Evolutionary conservation across 352 stramenopile species (phyloP).

Genomic region (Globisporangium cylindrosporum): DNA sequence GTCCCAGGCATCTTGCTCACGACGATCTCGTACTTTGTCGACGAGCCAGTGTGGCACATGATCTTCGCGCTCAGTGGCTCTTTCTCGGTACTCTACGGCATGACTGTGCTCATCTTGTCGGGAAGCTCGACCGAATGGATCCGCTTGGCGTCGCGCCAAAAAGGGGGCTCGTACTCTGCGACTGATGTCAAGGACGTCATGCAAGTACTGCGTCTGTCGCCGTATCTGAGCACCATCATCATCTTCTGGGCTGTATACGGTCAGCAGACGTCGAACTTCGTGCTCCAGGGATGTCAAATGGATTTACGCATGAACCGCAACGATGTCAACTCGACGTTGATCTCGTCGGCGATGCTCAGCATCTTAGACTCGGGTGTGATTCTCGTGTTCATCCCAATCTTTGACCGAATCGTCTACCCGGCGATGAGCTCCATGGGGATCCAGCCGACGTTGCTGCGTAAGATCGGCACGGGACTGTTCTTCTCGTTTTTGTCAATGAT

Average conservation of each 20-base stretch:
- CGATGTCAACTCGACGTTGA: conserved; percentile 39
- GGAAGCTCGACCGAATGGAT: conserved; percentile 67
- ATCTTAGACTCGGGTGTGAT: conserved; percentile 88
- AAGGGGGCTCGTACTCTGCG: conserved; percentile 51
- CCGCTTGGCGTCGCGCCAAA: conserved; percentile 35
- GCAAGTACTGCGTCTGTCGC: conserved; percentile 76
- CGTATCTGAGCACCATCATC: conserved; percentile 82
- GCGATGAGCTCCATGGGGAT: conserved; percentile 58
- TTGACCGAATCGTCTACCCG: conserved; percentile 84
- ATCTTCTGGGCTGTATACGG: conserved; percentile 86
- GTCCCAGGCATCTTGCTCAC: conserved; percentile 73
- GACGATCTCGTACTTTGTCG: conserved; percentile 77
- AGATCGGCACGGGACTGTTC: conserved; percentile 85
- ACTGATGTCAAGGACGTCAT: conserved; percentile 67
- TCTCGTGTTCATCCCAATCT: conserved; percentile 88
- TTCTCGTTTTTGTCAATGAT: conserved; percentile 82
- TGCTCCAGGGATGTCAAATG: conserved; percentile 90
- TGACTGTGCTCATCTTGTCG: conserved; percentile 62
- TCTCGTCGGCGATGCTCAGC: conserved; percentile 85
- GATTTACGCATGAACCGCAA: conserved; percentile 65
- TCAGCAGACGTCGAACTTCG: conserved; percentile 84
- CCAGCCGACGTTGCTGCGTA: conserved; percentile 76
- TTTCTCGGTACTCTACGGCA: conserved; percentile 60
- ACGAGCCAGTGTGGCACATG: conserved; percentile 56
- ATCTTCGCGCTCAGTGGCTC: conserved; percentile 52